phyloP scores from a whole-genome alignment of 2,329 filamentous ascomycete genomes.

The Botryotinia globosa region DNA sequence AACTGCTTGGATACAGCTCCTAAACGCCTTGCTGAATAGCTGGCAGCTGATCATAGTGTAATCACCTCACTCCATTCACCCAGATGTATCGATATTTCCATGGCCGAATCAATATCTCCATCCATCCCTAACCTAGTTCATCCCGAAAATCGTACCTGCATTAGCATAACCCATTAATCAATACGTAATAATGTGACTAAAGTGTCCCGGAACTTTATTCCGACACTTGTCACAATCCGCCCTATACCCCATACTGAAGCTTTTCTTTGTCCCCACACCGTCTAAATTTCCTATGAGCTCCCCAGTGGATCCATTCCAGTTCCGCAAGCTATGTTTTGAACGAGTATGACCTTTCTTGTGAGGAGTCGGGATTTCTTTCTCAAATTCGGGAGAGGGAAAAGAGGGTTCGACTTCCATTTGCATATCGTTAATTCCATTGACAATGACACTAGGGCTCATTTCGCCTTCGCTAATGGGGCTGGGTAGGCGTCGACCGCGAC shows the following conservation, averaged over 20 bases:
- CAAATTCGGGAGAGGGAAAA: slow-evolving; percentile 24
- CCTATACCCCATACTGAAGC: slow-evolving; percentile 75
- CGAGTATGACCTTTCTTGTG: slow-evolving; percentile 38
- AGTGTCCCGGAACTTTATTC: slow-evolving; percentile 72
- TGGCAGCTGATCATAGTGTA: background rate
- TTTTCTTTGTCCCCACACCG: slow-evolving; percentile 57
- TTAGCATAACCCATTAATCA: slow-evolving; percentile 20
- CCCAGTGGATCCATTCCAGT: slow-evolving; percentile 33
- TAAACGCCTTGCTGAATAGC: background rate
- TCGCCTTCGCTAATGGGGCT: slow-evolving; percentile 40
- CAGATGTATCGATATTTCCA: background rate
- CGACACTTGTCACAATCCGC: slow-evolving; percentile 77
- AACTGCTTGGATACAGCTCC: background rate
- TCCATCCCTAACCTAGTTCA: too few relatives aligned
- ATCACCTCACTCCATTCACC: background rate
- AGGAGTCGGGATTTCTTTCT: slow-evolving; percentile 28
- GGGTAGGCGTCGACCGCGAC: slow-evolving; percentile 35
- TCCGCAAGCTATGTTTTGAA: slow-evolving; percentile 38
- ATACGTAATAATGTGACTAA: slow-evolving; percentile 70
- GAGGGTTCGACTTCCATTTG: slow-evolving; percentile 37
- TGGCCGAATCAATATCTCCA: background rate
- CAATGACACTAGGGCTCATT: slow-evolving; percentile 36
- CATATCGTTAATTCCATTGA: slow-evolving; percentile 35
- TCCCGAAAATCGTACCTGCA: background rate
- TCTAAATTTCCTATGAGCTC: slow-evolving; percentile 24